Evolutionary conservation across 768 basidiomycete species (phyloP), one percentile per base, ranked within the genome.

Genomic region (Baorangia bicolor): DNA sequence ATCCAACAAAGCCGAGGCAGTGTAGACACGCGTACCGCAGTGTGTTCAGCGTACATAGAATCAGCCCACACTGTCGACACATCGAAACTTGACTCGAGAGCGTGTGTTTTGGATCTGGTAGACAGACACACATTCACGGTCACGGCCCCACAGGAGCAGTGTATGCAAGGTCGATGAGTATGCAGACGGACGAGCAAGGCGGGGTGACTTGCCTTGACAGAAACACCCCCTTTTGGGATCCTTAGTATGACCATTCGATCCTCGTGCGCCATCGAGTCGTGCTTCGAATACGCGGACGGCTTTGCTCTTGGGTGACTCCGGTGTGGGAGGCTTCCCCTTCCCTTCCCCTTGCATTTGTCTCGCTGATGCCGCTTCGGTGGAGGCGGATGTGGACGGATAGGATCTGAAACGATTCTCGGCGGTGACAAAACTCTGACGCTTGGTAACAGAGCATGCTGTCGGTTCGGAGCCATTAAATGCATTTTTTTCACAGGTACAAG

Each of bases 181-280:
- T 10, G 45, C 28, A 18, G 39, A 16, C 13, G 23, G 25, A 16
- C 10, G 34, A 9, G 2, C 18, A 18, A 28, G 18, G 8, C 25
- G 14, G 49, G 30, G 20, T 0, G 61, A 53, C 71, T 31, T 49
- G 83, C 87, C 85, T 73, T 83, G 81, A 60, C 87, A 90, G 63
- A 86, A 89, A 63, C 87, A 90, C 0, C 87, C 86, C 5, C 83
- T 81, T 38, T 78, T 81, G 0, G 83, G 79, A 68, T 88, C 86
- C 52, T 71, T 80, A 38, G 71, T 65, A 0, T 51, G 66, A 1
- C 72, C 73, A n/a, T 67, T 67, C 3, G 73, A 64, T 14, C 64
- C 66, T 16, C 64, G 65, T 23, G 84, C 66, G 5, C 70, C 76
- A n/a, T 70, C 61, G 31, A 81, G 68, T 38, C 84, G 69, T 8